Evolutionary conservation across 78 protist species (phyloP), one percentile per base, ranked within the genome.

Genomic region (Andalucia godoyi): DNA sequence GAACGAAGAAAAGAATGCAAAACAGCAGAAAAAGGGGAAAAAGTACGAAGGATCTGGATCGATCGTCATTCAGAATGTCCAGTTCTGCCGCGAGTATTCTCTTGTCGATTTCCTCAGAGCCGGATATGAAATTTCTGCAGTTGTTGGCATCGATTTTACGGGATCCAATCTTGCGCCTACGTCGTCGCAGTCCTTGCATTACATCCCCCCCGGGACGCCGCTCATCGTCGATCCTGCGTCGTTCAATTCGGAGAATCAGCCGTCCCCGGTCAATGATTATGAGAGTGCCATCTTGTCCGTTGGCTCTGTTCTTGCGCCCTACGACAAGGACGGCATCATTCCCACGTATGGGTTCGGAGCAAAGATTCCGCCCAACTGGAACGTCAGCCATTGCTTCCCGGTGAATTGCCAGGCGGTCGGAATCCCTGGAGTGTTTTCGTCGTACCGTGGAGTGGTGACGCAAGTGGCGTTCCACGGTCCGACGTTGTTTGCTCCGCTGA

Each of bases 131-230:
- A 30, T 89, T 13, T n/a, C 27, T n/a, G 39, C 78, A 37, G 32
- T 64, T 23, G 70, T 79, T 10, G 92, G 82, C 57, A 74, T 90
- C 63, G 96, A 90, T 72, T 90, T 84, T 62, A 90, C 96, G 7
- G 87, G 57, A 17, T 53, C 76, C 47, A 90, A 90, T 57, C 83
- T 79, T 38, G 18, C 34, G 34, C 83, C 81, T 32, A 12, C 55
- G 2, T 0, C 25, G 7, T 27, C 79, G 15, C 18, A 1, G 21
- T 61, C 80, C 10, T 84, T 89, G 12, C 95, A 89, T 50, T 79
- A 81, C 74, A 33, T 9, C n/a, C n/a, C n/a, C n/a, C n/a, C n/a
- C n/a, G n/a, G n/a, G n/a, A n/a, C n/a, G n/a, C n/a, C n/a, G n/a
- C n/a, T n/a, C n/a, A n/a, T n/a, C n/a, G n/a, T n/a, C n/a, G n/a